These are phyloP conservation scores for Coffea eugenioides DNA, from an alignment of 257 asterid species.

Conservation along the genomic window DNA sequence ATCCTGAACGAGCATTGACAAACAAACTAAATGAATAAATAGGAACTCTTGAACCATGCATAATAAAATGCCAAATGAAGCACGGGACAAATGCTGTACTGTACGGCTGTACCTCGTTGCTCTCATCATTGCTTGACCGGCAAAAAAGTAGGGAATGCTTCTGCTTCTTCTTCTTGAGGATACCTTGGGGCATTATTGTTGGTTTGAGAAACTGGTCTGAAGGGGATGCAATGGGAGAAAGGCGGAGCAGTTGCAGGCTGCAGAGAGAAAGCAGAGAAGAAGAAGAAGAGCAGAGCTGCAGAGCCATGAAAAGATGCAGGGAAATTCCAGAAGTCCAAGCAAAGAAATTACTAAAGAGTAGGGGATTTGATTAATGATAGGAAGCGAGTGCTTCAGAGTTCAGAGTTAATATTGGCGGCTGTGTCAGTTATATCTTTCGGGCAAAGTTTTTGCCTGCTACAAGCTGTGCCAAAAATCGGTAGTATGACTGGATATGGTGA, in stretches of 20 bases:
- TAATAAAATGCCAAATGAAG: background rate
- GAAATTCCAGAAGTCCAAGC: background rate
- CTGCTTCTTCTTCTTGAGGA: conserved; percentile 14
- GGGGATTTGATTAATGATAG: background rate
- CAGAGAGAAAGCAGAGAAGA: conserved; percentile 24
- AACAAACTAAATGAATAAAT: background rate
- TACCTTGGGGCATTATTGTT: conserved; percentile 13
- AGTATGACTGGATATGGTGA: background rate
- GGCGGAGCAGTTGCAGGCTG: conserved; percentile 22
- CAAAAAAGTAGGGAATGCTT: conserved; percentile 29
- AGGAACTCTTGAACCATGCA: background rate
- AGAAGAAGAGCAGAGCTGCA: conserved; percentile 23
- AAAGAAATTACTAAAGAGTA: background rate
- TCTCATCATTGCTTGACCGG: conserved; percentile 53
- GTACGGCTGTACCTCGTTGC: conserved; percentile 43
- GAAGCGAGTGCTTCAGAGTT: background rate
- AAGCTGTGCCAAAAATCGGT: no score
- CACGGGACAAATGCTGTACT: background rate
- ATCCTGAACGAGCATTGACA: conserved; percentile 43
- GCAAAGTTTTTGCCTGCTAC: no score
- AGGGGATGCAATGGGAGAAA: conserved; percentile 12
- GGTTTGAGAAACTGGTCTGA: conserved; percentile 18
- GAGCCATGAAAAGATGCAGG: conserved; percentile 41
- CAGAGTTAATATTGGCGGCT: conserved; percentile 25
- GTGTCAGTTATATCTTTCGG: conserved; percentile 28